Base-by-base conservation (phyloP, 192 early-diverging fungal genomes). In the Coemansia sp. region DNA sequence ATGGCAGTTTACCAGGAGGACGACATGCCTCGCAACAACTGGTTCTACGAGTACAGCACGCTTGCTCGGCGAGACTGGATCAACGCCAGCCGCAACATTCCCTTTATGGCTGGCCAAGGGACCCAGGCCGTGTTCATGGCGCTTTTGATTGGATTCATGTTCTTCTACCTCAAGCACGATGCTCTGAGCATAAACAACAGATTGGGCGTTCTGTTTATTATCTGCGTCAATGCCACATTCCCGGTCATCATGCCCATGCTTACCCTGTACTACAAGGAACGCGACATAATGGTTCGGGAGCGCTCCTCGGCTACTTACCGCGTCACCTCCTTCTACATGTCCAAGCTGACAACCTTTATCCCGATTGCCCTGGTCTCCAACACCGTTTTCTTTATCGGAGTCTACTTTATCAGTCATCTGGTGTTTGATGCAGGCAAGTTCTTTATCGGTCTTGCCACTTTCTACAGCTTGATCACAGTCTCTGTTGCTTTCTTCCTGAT, bases 281-380 rank as follows among this genome's bases (percentile, higher is more conserved):
- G 83, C 15, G 73, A 70, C 55, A 88, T 88, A 52, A 84, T 90
- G 78, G 62, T 84, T 17, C 85, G 89, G 2, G 91, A 93, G 81
- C 84, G 91, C 2, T 87, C 88, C 14, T 73, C 83, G 36, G 88
- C 88, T 2, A 83, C 86, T 32, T 93, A 89, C 85, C 81, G 91
- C 18, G 69, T 87, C 41, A 83, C 85, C 3, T 79, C 88, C 18
- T 90, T 84, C 61, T 91, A 84, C 62, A 45, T 90, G 34, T 87
- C 90, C 39, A 91, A 90, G 72, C 67, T 87, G 63, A 74, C 90
- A 15, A 85, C 86, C 12, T 79, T 77, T 34, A 54, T 84, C 5
- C 83, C 83, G 8, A 67, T 85, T 39, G 60, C 72, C 17, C 61
- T 75, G 32, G 28, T 75, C 28, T 33, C 68, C 65, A 78, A 77